Evolutionary conservation across 1,284 basidiomycete species (phyloP), one percentile per base, ranked within the genome.

Genomic region (Ceratobasidium sp.): DNA sequence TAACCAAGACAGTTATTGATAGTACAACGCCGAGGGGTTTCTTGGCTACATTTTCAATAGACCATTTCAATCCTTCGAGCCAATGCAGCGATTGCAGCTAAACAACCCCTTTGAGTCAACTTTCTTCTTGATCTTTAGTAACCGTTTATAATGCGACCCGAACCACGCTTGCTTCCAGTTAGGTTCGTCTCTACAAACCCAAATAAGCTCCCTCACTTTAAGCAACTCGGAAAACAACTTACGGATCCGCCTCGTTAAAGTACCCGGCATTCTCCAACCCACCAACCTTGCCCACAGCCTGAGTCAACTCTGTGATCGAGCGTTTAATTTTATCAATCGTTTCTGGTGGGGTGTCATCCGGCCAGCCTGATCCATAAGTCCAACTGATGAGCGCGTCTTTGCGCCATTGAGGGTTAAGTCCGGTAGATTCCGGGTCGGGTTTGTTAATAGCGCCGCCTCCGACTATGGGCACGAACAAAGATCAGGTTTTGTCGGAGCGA

Each of bases 401-500:
- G 4, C 87, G 83, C 87, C 87, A 88, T 2, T 84, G 85, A 6
- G 87, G 87, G 79, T 87, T 86, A 38, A 88, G 77, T 14, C 86
- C 87, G 12, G 83, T 83, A 3, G 85, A 85, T 59, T 83, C 81
- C 0, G 86, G 83, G 60, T 84, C 81, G 2, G 83, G 80, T 23
- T 82, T 79, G 44, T 46, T 76, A 12, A 76, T 38, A 2, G 64
- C 73, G 2, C 73, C 73, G 10, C 73, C 71, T 10, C 62, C 73
- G 20, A 76, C 73, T 76, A 14, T 83, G 82, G 7, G 14, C 27
- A 30, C 27, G 30, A 41, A 35, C 14, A 3, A 20, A n/a, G 35
- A 27, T 35, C 10, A 67, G 20, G 3, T 18, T 16, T n/a, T 16
- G 4, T 20, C n/a, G 18, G 30, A 16, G 20, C 4, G 52, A 30